Evolutionary conservation across 441 rosid species (phyloP), one percentile per base, ranked within the genome.

Genomic region (Rhodomyrtus psidioides): DNA sequence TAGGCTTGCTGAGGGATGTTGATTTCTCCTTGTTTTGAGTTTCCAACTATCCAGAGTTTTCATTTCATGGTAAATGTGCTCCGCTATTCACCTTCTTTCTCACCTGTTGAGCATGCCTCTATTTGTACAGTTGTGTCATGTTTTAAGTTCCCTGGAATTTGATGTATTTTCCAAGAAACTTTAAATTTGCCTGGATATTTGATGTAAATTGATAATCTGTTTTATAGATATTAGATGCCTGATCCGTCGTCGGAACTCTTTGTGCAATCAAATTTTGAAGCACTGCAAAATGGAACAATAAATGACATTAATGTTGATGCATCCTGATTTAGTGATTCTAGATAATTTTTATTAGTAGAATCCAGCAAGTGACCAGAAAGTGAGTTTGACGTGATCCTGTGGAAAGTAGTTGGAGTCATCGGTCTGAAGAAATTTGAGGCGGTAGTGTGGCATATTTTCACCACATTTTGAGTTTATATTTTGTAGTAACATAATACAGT

Each of bases 21-120:
- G 57, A 34, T 84, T 75, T 19, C 81, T 74, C 82, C 53, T 55
- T 84, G 65, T 94, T 87, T 83, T 86, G 84, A 55, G 54, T 57
- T 74, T 23, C 51, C 51, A 70, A 70, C 51, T 21, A 42, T 74
- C n/a, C 26, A 24, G n/a, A 74, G 81, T 74, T 74, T 74, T 74
- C 51, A 23, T 42, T 74, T 44, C 51, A 74, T 12, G 17, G 27
- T 39, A 39, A 70, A 70, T 39, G 81, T 70, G 81, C 16, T 23
- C 79, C 81, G 21, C 51, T 12, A 10, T 12, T 70, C 81, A 70
- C 51, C 15, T 70, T 39, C 51, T 70, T 39, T 23, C 27, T 70
- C 81, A 70, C 17, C 51, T 1, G 0, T 70, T 39, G 81, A 70
- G 51, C 49, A 70, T 12, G 26, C 21, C 81, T 70, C 39, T 39